These are phyloP conservation scores for Sporothrix protearum DNA, from an alignment of 2,329 filamentous ascomycete species.

Conservation along the genomic window DNA sequence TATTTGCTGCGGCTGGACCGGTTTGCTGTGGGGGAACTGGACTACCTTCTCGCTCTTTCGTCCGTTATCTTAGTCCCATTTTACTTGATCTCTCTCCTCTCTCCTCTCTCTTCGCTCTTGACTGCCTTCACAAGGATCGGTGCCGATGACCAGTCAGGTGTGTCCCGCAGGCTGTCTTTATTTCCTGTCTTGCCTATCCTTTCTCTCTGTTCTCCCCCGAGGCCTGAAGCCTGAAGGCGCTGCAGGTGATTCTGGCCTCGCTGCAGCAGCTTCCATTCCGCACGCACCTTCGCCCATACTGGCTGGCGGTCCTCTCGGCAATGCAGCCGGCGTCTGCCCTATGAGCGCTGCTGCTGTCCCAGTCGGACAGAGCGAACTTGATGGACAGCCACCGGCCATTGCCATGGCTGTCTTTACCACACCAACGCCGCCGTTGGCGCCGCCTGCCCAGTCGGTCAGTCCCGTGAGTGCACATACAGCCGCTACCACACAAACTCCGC, in stretches of 20 bases:
- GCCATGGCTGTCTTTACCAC: neutral
- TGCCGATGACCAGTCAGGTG: neutral
- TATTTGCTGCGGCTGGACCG: neutral
- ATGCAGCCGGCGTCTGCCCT: neutral
- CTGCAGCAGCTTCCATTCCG: neutral
- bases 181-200: neutral
- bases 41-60: neutral
- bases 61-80: neutral
- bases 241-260: neutral
- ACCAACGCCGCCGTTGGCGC: neutral
- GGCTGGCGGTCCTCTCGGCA: neutral
- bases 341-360: neutral
- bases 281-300: neutral
- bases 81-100: neutral
- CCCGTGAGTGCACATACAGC: neutral
- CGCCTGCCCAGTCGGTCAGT: neutral
- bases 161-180: neutral
- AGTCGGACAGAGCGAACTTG: slow-evolving; percentile 16
- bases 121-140: neutral
- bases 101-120: neutral
- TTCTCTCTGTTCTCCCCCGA: too few species aligned
- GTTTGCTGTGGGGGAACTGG: neutral
- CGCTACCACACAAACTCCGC: neutral
- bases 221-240: neutral
- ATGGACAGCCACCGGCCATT: slow-evolving; percentile 4